Evolutionary conservation across 2,329 filamentous ascomycete genomes (phyloP).

Genomic region (Lachnellula subtilissima): DNA sequence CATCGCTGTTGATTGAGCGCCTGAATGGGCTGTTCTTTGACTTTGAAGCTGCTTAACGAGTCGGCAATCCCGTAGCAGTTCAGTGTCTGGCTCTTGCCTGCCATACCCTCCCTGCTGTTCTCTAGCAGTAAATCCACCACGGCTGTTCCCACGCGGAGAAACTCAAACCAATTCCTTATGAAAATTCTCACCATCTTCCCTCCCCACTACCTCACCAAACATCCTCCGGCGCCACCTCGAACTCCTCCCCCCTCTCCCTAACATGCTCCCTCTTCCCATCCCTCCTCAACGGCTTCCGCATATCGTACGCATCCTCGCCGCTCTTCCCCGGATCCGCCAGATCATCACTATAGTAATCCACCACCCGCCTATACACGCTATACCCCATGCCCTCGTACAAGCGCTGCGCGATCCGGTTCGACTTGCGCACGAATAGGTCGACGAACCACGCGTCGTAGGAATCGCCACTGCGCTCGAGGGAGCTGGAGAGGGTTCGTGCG

Average conservation of each 20-base stretch:
- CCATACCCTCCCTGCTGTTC: background rate
- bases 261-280: constrained; percentile 74
- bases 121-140: background rate
- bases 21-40: too few relatives aligned
- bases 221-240: constrained; percentile 74
- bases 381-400: constrained; percentile 93
- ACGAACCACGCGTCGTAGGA: constrained; percentile 88
- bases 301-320: constrained; percentile 90
- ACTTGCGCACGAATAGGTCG: constrained; percentile 86
- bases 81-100: background rate
- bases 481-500: constrained; percentile 74
- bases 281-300: constrained; percentile 85
- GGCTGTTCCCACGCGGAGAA: background rate
- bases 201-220: constrained; percentile 58
- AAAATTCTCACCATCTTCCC: background rate
- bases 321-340: constrained; percentile 67
- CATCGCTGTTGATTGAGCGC: too few relatives aligned
- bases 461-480: constrained; percentile 78
- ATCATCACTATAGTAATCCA: constrained; percentile 90
- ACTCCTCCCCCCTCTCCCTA: constrained; percentile 72
- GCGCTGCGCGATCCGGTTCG: constrained; percentile 79
- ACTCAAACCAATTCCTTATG: background rate
- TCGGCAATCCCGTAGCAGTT: too few relatives aligned
- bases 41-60: too few relatives aligned
- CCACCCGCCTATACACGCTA: constrained; percentile 80